Evolutionary conservation across 345 rosid species (phyloP).

Genomic region (Lepidium aucheri): DNA sequence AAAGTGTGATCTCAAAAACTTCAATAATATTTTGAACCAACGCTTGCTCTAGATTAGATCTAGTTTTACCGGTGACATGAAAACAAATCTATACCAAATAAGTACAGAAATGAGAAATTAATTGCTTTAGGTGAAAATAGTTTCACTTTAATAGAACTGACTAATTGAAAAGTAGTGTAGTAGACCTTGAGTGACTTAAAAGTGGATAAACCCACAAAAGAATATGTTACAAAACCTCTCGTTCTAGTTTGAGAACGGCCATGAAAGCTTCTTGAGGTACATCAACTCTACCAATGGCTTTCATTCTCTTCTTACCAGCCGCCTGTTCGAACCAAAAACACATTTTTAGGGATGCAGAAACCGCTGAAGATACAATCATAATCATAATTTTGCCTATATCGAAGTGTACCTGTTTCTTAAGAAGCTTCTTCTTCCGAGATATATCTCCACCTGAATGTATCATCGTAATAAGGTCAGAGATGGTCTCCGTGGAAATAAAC

Average conservation of each 20-base stretch:
- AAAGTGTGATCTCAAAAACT: too few relatives aligned
- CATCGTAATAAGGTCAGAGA: constrained; percentile 8
- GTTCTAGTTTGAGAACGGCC: constrained; percentile 96
- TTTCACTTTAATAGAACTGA: constrained; percentile 4
- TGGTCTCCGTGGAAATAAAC: background rate
- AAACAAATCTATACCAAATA: too few relatives aligned
- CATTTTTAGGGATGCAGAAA: background rate
- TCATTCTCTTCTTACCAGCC: constrained; percentile 98
- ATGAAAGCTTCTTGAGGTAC: constrained; percentile 99
- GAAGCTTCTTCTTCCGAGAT: constrained; percentile 89
- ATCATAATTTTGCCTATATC: background rate
- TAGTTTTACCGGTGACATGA: too few relatives aligned
- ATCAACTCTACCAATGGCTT: constrained; percentile 91
- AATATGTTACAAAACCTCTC: constrained; percentile 54
- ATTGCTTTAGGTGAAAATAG: background rate
- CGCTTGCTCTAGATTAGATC: too few relatives aligned
- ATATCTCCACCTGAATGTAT: constrained; percentile 77
- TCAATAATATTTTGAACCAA: too few relatives aligned
- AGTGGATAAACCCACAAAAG: background rate
- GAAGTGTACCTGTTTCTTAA: constrained; percentile 74
- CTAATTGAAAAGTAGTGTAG: background rate
- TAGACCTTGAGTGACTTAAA: background rate
- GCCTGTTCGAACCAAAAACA: constrained; percentile 38
- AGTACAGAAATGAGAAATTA: background rate
- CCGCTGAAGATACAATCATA: background rate